Percentiles rank a stretch among this genome's conserved stretches.
phyloP scores from a whole-genome alignment of 2,329 filamentous ascomycete genomes.

The Hymenoscyphus fructigenus region DNA sequence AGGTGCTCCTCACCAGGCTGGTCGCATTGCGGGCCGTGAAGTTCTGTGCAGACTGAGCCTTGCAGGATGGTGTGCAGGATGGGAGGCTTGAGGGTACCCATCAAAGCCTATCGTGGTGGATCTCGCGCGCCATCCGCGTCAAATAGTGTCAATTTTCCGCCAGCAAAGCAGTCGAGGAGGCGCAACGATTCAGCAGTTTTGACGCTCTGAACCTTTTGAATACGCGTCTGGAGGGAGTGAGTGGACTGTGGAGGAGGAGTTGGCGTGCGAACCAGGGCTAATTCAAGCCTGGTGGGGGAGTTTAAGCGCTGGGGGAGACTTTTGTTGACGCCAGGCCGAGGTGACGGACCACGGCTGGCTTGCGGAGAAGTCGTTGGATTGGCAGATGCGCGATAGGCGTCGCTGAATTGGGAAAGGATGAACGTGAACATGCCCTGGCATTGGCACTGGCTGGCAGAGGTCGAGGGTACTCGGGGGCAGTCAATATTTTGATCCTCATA shows the following conservation, averaged over 20 bases:
- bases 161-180: background rate
- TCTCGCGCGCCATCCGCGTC: conserved; percentile 1
- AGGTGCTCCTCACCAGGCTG: background rate
- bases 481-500: no score
- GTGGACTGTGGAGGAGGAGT: background rate
- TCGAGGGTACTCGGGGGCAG: background rate
- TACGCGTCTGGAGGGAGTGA: background rate
- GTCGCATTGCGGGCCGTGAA: background rate
- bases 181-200: background rate
- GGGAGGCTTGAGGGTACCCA: background rate
- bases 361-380: background rate
- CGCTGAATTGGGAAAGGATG: background rate
- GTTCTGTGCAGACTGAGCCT: background rate
- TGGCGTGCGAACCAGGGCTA: background rate
- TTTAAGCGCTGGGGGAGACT: background rate
- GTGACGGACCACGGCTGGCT: background rate
- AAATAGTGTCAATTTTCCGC: background rate
- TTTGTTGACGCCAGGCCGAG: conserved; percentile 7
- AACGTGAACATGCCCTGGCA: background rate
- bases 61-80: conserved; percentile 3
- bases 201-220: background rate
- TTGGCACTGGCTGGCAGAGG: background rate
- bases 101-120: background rate
- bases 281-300: background rate
- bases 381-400: background rate